Conservation (phyloP, 2,329 filamentous ascomycete species). For the Aspergillus quadrilineatus region DNA sequence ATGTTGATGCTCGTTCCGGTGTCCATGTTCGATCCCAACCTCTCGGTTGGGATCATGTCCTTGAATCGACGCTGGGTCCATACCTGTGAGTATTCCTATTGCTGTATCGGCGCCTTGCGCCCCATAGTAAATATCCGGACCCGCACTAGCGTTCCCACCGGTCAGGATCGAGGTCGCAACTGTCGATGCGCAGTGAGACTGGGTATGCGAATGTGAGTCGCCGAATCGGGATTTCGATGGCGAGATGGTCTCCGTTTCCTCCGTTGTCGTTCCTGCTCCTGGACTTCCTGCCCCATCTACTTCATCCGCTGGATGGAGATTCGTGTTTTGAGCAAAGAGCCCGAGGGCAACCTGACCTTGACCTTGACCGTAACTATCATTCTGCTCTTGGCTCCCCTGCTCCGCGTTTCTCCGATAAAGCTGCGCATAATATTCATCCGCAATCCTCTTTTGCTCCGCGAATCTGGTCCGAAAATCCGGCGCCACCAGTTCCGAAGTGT, state of each 20-base stretch:
- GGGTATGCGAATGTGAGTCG: constrained; percentile 12
- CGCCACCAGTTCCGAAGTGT: constrained; percentile 32
- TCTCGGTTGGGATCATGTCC: neutral
- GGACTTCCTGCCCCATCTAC: neutral
- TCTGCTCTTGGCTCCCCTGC: neutral
- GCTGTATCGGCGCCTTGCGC: neutral
- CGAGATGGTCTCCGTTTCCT: constrained; percentile 6
- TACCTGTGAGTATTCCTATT: neutral
- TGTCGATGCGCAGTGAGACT: constrained; percentile 4
- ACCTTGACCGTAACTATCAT: neutral
- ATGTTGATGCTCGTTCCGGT: neutral
- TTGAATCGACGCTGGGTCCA: neutral
- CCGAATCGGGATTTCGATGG: constrained; percentile 7
- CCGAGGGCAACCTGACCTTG: neutral
- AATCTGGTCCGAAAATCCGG: constrained; percentile 41
- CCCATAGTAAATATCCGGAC: neutral
- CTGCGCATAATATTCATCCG: constrained; percentile 18
- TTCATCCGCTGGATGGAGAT: neutral
- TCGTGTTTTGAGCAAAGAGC: neutral
- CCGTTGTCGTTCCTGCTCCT: neutral
- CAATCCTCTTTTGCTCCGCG: constrained; percentile 29
- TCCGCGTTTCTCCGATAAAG: neutral
- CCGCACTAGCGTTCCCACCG: neutral
- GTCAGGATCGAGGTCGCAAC: constrained; percentile 9
- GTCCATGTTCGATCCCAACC: neutral